Conservation (phyloP, 2,329 filamentous ascomycete species). For the Sporothrix inflata region DNA sequence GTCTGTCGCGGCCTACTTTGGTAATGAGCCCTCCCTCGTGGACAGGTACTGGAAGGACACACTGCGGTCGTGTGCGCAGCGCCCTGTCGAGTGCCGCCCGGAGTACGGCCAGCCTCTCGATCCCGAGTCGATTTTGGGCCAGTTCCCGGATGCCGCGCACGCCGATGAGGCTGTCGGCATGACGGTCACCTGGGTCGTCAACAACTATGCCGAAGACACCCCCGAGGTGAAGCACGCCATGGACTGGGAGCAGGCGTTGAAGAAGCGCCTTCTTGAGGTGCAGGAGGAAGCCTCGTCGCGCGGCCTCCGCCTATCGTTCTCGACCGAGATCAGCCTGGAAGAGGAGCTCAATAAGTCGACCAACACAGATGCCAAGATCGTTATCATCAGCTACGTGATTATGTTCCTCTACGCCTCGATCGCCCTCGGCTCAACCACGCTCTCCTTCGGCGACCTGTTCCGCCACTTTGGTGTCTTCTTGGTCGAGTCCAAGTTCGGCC, state of each 20-base stretch:
- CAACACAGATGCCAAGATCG: slow-evolving; percentile 96
- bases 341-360: slow-evolving; percentile 97
- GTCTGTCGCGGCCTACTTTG: slow-evolving; percentile 88
- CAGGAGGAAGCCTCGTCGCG: slow-evolving; percentile 77
- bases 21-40: slow-evolving; percentile 64
- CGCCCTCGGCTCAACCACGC: slow-evolving; percentile 83
- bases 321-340: slow-evolving; percentile 91
- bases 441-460: slow-evolving; percentile 75
- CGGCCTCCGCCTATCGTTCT: slow-evolving; percentile 89
- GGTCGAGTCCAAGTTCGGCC: slow-evolving; percentile 94
- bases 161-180: slow-evolving; percentile 77
- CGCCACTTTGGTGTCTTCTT: slow-evolving; percentile 81
- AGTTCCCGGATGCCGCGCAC: slow-evolving; percentile 67
- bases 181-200: slow-evolving; percentile 92
- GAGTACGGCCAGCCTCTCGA: slow-evolving; percentile 88
- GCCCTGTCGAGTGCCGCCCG: slow-evolving; percentile 83
- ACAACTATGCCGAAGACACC: slow-evolving; percentile 78
- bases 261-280: slow-evolving; percentile 71
- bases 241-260: slow-evolving; percentile 86
- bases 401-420: slow-evolving; percentile 98
- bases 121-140: slow-evolving; percentile 83
- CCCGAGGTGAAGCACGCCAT: slow-evolving; percentile 72
- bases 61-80: slow-evolving; percentile 72
- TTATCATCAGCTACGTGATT: slow-evolving; percentile 94
- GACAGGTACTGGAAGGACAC: slow-evolving; percentile 72